These are phyloP conservation scores for Tulasnella calospora DNA, from an alignment of 768 basidiomycete genomes.

Conservation along the genomic window DNA sequence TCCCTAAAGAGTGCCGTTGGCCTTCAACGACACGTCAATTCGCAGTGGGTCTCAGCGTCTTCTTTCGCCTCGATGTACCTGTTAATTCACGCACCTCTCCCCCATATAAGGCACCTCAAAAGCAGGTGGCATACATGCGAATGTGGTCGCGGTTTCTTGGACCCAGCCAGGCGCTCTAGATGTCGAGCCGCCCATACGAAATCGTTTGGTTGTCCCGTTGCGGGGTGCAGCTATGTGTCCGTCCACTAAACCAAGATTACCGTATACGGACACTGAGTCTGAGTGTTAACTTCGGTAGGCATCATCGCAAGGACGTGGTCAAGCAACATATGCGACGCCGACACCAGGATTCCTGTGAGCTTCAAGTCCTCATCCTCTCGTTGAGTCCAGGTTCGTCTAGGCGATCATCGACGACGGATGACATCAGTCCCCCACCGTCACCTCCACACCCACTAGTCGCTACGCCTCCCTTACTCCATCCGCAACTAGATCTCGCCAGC, in stretches of 20 bases:
- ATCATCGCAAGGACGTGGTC: background rate
- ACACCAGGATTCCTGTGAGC: background rate
- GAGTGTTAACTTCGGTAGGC: background rate
- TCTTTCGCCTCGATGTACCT: background rate
- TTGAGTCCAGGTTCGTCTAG: background rate
- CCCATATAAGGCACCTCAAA: background rate
- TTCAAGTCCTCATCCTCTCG: background rate
- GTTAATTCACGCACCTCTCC: background rate
- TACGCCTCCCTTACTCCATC: background rate
- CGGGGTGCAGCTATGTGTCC: background rate
- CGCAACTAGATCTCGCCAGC: no score
- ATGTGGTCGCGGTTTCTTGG: background rate
- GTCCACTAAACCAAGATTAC: background rate
- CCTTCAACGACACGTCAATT: background rate
- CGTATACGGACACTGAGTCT: background rate
- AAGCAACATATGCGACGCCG: background rate
- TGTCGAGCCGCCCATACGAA: background rate
- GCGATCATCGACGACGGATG: background rate
- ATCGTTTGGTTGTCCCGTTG: background rate
- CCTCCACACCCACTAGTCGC: background rate
- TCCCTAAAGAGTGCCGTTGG: background rate
- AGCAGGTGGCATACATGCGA: background rate
- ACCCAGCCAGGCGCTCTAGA: background rate
- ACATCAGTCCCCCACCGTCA: background rate
- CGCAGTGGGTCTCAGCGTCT: background rate